Base-by-base conservation (phyloP, 2,329 filamentous ascomycete genomes). In the Zymoseptoria brevis region DNA sequence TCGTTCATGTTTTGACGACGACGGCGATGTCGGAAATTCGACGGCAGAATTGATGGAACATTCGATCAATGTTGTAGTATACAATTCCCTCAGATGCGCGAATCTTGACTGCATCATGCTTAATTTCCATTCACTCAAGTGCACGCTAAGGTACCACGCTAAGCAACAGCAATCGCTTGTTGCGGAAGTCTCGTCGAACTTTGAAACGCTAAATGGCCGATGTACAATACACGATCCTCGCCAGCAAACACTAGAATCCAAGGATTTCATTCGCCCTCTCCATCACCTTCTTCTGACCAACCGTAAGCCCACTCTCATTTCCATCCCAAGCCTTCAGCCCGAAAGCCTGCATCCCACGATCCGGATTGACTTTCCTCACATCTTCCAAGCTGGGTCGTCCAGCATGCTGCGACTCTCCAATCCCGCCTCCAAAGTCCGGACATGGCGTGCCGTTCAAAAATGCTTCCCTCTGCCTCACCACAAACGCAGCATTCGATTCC, bases 401-500 rank as follows among this genome's bases (percentile, higher is more conserved):
- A 7, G 76, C 65, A 65, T 81, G 78, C 56, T 74, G 66, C 29
- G 72, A 74, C 69, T 91, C 88, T 4, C 89, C 89, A 55, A 81
- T 76, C 0, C 88, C 88, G 1, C 78, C 76, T 0, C 77, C 78
- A 65, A 80, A 81, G 59, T 81, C 79, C 0, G 79, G 79, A 53
- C 68, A 69, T 11, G 71, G 70, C 21, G 63, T 64, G 4, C 90
- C 91, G 0, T 77, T 71, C 2, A 87, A 73, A 66, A 94, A 94
- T 0, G 84, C 82, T n/a, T 83, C 78, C 19, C 87, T 81, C 75
- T 96, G 90, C 16, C 83, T 80, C 1, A 75, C 79, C 1, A 93
- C 77, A 69, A 92, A 94, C 21, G 81, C 75, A 0, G 87, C 85
- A 67, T 94, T 96, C 48, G 79, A 75, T 56, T 87, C 83, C 0